Conservation (phyloP, 2,329 filamentous ascomycete genomes). For the Neopestalotiopsis rosae region DNA sequence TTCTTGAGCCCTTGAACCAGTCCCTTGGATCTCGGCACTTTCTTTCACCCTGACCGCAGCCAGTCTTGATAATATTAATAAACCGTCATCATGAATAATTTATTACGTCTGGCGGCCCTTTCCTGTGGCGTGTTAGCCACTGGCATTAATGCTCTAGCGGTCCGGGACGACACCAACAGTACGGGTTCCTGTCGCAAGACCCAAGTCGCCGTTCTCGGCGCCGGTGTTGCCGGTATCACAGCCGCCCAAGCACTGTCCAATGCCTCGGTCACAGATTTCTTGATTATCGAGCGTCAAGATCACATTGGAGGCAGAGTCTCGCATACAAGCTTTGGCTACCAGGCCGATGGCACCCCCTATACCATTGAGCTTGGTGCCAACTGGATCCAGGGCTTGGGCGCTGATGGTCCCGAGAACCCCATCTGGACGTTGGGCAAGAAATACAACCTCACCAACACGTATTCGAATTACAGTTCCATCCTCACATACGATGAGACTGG, state of each 20-base stretch:
- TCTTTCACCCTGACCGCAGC: not conserved
- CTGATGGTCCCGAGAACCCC: slow-evolving; percentile 57
- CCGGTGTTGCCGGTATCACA: slow-evolving; percentile 67
- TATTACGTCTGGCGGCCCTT: not conserved
- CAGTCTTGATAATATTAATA: not conserved
- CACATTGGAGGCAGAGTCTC: slow-evolving; percentile 66
- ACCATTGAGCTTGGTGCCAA: slow-evolving; percentile 71
- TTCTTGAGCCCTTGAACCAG: not conserved
- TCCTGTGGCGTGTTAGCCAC: not conserved
- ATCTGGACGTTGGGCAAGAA: slow-evolving; percentile 68
- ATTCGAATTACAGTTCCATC: slow-evolving; percentile 64
- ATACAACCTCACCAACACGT: slow-evolving; percentile 58
- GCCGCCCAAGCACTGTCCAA: slow-evolving; percentile 68
- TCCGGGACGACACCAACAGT: not conserved
- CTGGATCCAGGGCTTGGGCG: slow-evolving; percentile 52
- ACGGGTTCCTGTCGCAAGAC: slow-evolving; percentile 37
- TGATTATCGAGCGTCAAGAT: slow-evolving; percentile 68
- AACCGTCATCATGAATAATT: not conserved
- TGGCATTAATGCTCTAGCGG: not conserved
- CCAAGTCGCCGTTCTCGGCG: slow-evolving; percentile 54
- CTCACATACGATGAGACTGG: slow-evolving; percentile 66
- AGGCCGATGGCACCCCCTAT: slow-evolving; percentile 55
- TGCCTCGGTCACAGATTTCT: slow-evolving; percentile 65
- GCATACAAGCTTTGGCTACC: slow-evolving; percentile 60
- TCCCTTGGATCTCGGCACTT: not conserved